Evolutionary conservation across 169 alveolate genomes (phyloP), one percentile per base, ranked within the genome.

Genomic region (Hepatocystis sp.): DNA sequence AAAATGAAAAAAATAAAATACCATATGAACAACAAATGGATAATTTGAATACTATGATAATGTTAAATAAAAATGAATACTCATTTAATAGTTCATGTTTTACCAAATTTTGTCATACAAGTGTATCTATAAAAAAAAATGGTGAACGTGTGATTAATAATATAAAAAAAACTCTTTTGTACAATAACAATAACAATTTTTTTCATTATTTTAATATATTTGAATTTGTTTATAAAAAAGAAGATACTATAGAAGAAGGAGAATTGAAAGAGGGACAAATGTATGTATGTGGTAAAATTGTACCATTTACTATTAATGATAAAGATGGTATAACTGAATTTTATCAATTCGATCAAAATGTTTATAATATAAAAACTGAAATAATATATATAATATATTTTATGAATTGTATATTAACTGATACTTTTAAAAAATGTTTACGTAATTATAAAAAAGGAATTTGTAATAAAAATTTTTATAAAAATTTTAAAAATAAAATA

Each of bases 11-110:
- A 30, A 60, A 27, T 17, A 1, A 36, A 5, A 25, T 30, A 25
- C 13, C 11, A 2, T 34, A 42, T 11, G 76, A 71, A 30, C 3
- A 27, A 19, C 15, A 71, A 13, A 34, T 58, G 15, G 71, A 71
- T 5, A 5, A 10, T 44, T 7, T 71, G 25, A 71, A 71, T 28
- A 60, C 19, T 13, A 32, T 71, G 13, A 71, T 5, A 46, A 58
- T 71, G 76, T 11, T 55, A 34, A 71, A 71, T 64, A 71, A 28
- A 51, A 71, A 71, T 58, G 86, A 71, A 46, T 71, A 71, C 13
- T 17, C 71, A 2, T 21, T 71, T 34, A 76, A 71, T 11, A 2
- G 28, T 56, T 25, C 42, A 2, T 17, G 32, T 25, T 58, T 71
- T 34, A 36, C 64, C 0, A 44, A 71, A 19, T 42, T 60, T 21